A percentile compares a stretch with the other conserved stretches of the same genome.
Conservation (phyloP, 768 basidiomycete genomes). For the Termitomyces sp. region DNA sequence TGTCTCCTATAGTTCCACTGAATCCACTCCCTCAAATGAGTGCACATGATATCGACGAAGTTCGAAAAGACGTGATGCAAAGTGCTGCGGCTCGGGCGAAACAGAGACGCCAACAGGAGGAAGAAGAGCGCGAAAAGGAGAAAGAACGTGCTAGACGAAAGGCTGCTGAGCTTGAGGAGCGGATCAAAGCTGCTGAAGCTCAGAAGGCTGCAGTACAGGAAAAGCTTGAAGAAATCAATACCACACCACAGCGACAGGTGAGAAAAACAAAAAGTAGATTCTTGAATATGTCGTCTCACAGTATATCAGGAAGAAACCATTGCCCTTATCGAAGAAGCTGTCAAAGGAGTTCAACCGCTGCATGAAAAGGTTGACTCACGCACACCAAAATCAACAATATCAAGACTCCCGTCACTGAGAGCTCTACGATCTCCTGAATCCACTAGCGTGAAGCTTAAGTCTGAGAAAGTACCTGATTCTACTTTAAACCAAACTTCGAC, state of each 20-base stretch:
- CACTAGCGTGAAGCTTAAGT: neutral
- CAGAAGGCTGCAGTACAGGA: slow-evolving; percentile 26
- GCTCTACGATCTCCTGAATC: slow-evolving; percentile 21
- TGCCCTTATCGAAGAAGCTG: slow-evolving; percentile 42
- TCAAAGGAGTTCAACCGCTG: slow-evolving; percentile 20
- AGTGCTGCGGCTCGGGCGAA: slow-evolving; percentile 79
- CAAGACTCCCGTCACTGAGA: slow-evolving; percentile 29
- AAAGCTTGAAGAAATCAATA: slow-evolving; percentile 16
- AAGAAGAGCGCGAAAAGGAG: slow-evolving; percentile 75
- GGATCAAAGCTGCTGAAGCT: slow-evolving; percentile 40
- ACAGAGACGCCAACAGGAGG: slow-evolving; percentile 74
- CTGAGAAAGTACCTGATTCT: neutral
- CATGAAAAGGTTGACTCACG: slow-evolving; percentile 1
- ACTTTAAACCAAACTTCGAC: slow-evolving; percentile 15
- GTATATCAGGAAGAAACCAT: slow-evolving; percentile 26
- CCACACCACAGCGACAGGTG: slow-evolving; percentile 9
- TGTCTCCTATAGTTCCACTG: slow-evolving; percentile 28
- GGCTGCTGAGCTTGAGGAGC: slow-evolving; percentile 69
- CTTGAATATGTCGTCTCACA: neutral
- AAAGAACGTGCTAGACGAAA: slow-evolving; percentile 78
- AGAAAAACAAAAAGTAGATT: neutral
- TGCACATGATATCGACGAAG: slow-evolving; percentile 52
- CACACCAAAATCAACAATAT: slow-evolving; percentile 8
- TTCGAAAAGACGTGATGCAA: slow-evolving; percentile 77
- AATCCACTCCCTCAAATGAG: slow-evolving; percentile 26